Percentiles rank a stretch among this genome's conserved stretches.
phyloP scores from a whole-genome alignment of 345 rosid species.

The Boechera stricta region DNA sequence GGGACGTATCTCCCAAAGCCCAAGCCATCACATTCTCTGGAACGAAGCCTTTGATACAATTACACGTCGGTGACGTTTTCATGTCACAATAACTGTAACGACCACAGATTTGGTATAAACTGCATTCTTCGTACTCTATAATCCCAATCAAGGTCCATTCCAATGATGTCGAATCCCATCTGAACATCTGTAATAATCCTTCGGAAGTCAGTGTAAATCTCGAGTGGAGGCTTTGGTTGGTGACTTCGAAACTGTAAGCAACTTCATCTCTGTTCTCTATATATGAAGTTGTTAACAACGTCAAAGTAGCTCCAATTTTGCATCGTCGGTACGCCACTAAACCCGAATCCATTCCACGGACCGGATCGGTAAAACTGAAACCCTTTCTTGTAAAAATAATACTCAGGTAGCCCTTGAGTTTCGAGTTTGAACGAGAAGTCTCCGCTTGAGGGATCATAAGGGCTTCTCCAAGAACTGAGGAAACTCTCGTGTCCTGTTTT shows the following conservation, averaged over 20 bases:
- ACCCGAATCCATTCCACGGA: conserved; percentile 70
- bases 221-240: conserved; percentile 40
- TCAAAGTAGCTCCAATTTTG: conserved; percentile 44
- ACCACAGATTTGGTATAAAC: conserved; percentile 57
- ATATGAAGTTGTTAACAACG: conserved; percentile 46
- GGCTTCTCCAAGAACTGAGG: conserved; percentile 63
- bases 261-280: conserved; percentile 46
- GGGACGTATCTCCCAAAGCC: conserved; percentile 51
- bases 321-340: conserved; percentile 79
- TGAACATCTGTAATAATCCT: conserved; percentile 49
- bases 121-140: conserved; percentile 72
- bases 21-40: conserved; percentile 60
- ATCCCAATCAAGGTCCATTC: conserved; percentile 61
- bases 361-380: conserved; percentile 51
- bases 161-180: conserved; percentile 49
- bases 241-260: conserved; percentile 47
- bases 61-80: conserved; percentile 67
- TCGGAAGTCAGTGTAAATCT: conserved; percentile 52
- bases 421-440: conserved; percentile 57
- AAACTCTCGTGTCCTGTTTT: conserved; percentile 43
- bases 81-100: conserved; percentile 66
- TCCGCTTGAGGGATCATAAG: conserved; percentile 65
- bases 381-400: conserved; percentile 42
- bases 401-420: conserved; percentile 62
- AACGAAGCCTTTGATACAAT: conserved; percentile 61